These are phyloP conservation scores for Ophiostoma angusticollis DNA, from an alignment of 2,329 filamentous ascomycete genomes.

Conservation along the genomic window DNA sequence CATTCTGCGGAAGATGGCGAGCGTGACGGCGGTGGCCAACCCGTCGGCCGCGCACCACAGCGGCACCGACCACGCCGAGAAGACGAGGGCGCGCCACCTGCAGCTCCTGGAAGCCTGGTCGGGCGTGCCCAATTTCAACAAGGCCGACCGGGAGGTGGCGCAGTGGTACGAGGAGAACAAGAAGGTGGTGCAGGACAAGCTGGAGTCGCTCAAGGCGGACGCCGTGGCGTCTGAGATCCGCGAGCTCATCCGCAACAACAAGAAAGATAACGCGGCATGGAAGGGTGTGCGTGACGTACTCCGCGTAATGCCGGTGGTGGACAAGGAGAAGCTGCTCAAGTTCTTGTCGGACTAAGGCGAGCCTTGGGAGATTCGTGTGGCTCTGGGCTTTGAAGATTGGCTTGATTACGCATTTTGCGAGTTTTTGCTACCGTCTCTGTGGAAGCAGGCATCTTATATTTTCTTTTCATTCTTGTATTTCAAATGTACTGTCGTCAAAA, in stretches of 20 bases:
- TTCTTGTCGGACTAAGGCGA: conserved; percentile 27
- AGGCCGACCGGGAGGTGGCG: conserved; percentile 70
- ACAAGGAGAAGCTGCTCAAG: conserved; percentile 72
- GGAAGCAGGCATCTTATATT: not conserved
- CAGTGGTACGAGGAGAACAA: conserved; percentile 95
- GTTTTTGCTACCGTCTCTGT: not conserved
- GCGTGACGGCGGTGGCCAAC: conserved; percentile 23
- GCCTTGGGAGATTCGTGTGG: too few relatives aligned
- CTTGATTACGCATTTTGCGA: not conserved
- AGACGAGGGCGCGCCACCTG: conserved; percentile 53
- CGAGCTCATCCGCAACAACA: conserved; percentile 55
- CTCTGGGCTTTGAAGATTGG: too few relatives aligned
- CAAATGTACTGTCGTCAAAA: too few relatives aligned
- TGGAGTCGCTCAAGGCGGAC: conserved; percentile 71
- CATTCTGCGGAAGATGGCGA: conserved; percentile 77
- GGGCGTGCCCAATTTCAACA: conserved; percentile 61
- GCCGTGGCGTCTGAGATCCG: conserved; percentile 49
- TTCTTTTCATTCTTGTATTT: not conserved
- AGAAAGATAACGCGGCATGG: conserved; percentile 60
- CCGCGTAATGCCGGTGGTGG: conserved; percentile 72
- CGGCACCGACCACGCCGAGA: conserved; percentile 23
- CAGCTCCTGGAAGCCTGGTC: conserved; percentile 74
- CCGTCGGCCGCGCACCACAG: conserved; percentile 20
- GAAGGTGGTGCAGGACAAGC: conserved; percentile 68
- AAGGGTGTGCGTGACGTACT: conserved; percentile 80